Percentiles rank a stretch among this genome's conserved stretches.
Conservation (phyloP, 1,284 basidiomycete species). For the Cryptococcus hybrid region DNA sequence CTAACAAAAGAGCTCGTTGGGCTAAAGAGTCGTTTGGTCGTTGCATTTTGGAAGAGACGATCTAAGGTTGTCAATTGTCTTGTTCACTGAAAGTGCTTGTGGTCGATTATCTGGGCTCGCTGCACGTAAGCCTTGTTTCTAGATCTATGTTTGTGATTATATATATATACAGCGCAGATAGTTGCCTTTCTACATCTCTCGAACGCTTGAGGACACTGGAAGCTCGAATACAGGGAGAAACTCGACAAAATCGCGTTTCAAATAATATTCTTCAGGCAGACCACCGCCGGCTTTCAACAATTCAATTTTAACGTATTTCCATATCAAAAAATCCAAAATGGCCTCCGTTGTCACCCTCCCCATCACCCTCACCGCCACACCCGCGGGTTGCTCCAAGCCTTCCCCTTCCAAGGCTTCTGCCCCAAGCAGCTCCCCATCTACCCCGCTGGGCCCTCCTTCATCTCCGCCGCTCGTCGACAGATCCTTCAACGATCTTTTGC, state of each 20-base stretch:
- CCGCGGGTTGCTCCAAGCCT: constrained; percentile 46
- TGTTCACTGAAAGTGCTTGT: neutral
- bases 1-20: constrained; percentile 47
- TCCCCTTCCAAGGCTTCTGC: constrained; percentile 42
- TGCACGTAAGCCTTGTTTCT: too few relatives aligned
- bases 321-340: constrained; percentile 27
- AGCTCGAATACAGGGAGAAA: neutral
- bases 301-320: neutral
- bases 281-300: neutral
- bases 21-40: constrained; percentile 37
- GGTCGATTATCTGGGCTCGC: too few relatives aligned
- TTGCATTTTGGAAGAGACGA: constrained; percentile 21
- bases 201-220: neutral
- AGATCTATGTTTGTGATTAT: too few relatives aligned
- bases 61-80: neutral
- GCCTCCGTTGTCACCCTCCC: constrained; percentile 46
- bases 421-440: constrained; percentile 58
- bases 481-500: constrained; percentile 74
- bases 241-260: too few relatives aligned
- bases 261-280: too few relatives aligned
- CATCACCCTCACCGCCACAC: constrained; percentile 45
- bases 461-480: constrained; percentile 72
- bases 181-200: too few relatives aligned
- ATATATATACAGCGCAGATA: too few relatives aligned
- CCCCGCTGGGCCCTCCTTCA: constrained; percentile 79